These are phyloP conservation scores for Zymoseptoria crescenta DNA, from an alignment of 2,329 filamentous ascomycete species.

Conservation along the genomic window DNA sequence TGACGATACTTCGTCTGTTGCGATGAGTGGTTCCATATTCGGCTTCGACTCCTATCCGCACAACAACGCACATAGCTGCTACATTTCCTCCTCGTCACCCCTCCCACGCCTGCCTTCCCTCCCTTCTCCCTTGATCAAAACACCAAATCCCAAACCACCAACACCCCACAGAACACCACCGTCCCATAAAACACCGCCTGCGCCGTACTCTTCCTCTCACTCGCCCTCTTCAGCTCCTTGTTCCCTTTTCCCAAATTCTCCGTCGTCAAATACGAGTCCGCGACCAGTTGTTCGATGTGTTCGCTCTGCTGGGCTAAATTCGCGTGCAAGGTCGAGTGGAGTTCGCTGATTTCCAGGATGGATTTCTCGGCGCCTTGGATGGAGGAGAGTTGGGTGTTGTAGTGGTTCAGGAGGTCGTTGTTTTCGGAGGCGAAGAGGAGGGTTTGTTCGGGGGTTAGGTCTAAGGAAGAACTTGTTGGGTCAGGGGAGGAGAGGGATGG, in stretches of 20 bases:
- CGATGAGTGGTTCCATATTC: neutral
- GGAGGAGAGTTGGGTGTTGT: slow-evolving; percentile 88
- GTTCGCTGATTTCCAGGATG: slow-evolving; percentile 81
- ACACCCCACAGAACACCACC: slow-evolving; percentile 37
- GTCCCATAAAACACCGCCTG: slow-evolving; percentile 43
- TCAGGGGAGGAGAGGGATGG: neutral
- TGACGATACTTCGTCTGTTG: too few relatives aligned
- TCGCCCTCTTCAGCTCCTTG: slow-evolving; percentile 79
- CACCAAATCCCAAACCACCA: slow-evolving; percentile 44
- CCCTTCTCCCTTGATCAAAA: slow-evolving; percentile 28
- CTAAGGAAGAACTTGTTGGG: slow-evolving; percentile 4
- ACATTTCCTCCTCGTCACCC: too few relatives aligned
- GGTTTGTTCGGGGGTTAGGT: slow-evolving; percentile 73
- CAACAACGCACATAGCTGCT: too few relatives aligned
- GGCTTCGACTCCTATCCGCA: neutral
- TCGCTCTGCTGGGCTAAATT: slow-evolving; percentile 81
- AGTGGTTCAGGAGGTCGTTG: slow-evolving; percentile 84
- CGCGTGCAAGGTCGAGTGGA: slow-evolving; percentile 80
- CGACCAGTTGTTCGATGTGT: slow-evolving; percentile 80
- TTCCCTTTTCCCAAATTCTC: slow-evolving; percentile 88
- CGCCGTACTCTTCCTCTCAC: slow-evolving; percentile 45
- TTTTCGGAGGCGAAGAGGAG: slow-evolving; percentile 94
- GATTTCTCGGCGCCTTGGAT: slow-evolving; percentile 86
- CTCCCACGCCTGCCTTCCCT: too few relatives aligned
- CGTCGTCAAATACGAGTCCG: slow-evolving; percentile 71